These are phyloP conservation scores for Xenosphaeropsis pyriputrescens DNA, from an alignment of 2,329 filamentous ascomycete genomes.

Conservation along the genomic window DNA sequence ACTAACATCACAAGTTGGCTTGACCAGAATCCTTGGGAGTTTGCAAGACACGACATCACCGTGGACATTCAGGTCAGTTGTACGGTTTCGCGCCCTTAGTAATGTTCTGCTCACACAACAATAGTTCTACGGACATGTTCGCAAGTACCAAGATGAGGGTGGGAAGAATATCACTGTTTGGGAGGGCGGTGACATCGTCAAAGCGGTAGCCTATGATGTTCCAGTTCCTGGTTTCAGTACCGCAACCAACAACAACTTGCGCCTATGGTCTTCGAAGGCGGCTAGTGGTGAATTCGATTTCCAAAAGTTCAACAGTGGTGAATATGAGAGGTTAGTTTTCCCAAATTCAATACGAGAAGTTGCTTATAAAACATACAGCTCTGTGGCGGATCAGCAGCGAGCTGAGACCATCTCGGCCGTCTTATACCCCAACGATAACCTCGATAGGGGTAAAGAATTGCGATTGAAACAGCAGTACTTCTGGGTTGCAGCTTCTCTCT, in stretches of 20 bases:
- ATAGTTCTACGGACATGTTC: slow-evolving; percentile 79
- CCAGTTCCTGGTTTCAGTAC: slow-evolving; percentile 84
- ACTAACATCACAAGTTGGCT: slow-evolving; percentile 44
- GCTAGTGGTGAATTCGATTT: slow-evolving; percentile 97
- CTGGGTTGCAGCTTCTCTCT: slow-evolving; percentile 94
- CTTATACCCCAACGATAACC: slow-evolving; percentile 92
- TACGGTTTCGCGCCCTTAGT: background rate
- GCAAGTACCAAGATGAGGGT: slow-evolving; percentile 57
- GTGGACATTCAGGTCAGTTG: slow-evolving; percentile 45
- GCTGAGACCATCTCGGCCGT: slow-evolving; percentile 99
- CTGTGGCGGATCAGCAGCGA: slow-evolving; percentile 92
- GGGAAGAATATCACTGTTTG: slow-evolving; percentile 66
- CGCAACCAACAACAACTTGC: slow-evolving; percentile 85
- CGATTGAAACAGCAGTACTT: slow-evolving; percentile 99
- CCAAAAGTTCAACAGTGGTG: slow-evolving; percentile 96
- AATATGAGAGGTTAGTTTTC: slow-evolving; percentile 54
- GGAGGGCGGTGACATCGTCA: slow-evolving; percentile 88
- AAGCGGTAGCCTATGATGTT: slow-evolving; percentile 87
- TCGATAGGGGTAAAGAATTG: slow-evolving; percentile 92
- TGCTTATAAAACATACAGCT: slow-evolving; percentile 31
- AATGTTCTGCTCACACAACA: background rate
- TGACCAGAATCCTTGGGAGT: slow-evolving; percentile 99
- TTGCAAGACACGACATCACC: slow-evolving; percentile 85
- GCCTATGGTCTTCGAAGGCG: slow-evolving; percentile 95
- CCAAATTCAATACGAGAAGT: background rate